These are phyloP conservation scores for Arxiozyma telluris DNA, from an alignment of 1,139 yeast species.

Conservation along the genomic window DNA sequence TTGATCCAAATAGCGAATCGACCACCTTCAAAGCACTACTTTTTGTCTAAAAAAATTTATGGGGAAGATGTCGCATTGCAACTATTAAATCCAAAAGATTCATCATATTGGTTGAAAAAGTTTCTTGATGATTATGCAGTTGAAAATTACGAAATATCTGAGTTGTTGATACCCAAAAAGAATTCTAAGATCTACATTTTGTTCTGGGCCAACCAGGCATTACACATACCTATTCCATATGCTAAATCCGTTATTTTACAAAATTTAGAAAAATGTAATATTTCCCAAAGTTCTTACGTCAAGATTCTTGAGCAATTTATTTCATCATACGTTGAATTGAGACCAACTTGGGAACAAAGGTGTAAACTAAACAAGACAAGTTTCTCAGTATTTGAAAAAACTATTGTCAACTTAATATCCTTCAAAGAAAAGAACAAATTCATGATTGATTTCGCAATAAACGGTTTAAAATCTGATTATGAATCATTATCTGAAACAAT, in stretches of 20 bases:
- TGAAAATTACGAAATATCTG: slow-evolving; percentile 38
- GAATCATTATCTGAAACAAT: slow-evolving; percentile 46
- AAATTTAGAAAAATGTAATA: slow-evolving; percentile 12
- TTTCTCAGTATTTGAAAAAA: slow-evolving; percentile 44
- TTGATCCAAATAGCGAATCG: slow-evolving; percentile 31
- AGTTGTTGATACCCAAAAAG: slow-evolving; percentile 36
- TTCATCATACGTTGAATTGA: slow-evolving; percentile 34
- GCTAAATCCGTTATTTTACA: slow-evolving; percentile 38
- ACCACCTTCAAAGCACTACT: slow-evolving; percentile 36
- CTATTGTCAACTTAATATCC: slow-evolving; percentile 50
- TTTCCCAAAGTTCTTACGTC: slow-evolving; percentile 31
- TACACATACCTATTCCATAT: slow-evolving; percentile 37
- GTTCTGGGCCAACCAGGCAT: slow-evolving; percentile 44
- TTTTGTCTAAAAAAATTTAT: slow-evolving; percentile 37
- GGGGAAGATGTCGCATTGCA: slow-evolving; percentile 43
- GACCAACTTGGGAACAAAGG: slow-evolving; percentile 39
- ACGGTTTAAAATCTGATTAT: slow-evolving; percentile 41
- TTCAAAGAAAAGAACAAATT: slow-evolving; percentile 45
- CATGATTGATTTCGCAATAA: slow-evolving; percentile 55
- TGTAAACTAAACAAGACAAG: slow-evolving; percentile 43
- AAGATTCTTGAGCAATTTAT: slow-evolving; percentile 34
- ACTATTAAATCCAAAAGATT: slow-evolving; percentile 60
- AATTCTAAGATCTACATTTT: slow-evolving; percentile 38
- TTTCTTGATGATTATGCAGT: slow-evolving; percentile 39
- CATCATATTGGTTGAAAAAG: slow-evolving; percentile 39